Evolutionary conservation across 306 rosid species (phyloP).

Genomic region (Crotalaria pallida): DNA sequence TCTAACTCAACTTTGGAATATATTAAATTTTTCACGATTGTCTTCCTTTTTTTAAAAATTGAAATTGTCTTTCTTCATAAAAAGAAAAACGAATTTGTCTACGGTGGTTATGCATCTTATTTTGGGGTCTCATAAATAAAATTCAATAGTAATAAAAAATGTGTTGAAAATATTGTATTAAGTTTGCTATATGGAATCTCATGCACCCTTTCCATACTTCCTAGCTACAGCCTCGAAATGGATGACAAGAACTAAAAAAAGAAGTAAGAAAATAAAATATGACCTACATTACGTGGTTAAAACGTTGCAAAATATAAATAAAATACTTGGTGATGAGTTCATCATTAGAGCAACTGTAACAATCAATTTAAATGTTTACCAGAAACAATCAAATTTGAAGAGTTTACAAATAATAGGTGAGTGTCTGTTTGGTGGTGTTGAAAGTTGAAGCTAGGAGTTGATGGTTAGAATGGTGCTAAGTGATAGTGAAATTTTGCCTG

Average conservation of each 20-base stretch:
- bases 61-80: too few relatives aligned
- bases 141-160: too few relatives aligned
- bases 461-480: constrained; percentile 16
- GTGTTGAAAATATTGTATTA: too few relatives aligned
- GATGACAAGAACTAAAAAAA: neutral
- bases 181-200: too few relatives aligned
- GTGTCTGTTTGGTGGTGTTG: constrained; percentile 21
- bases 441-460: constrained; percentile 14
- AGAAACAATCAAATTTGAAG: constrained; percentile 22
- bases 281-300: neutral
- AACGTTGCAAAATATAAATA: neutral
- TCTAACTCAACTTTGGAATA: too few relatives aligned
- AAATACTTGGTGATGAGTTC: neutral
- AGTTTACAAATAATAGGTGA: constrained; percentile 10
- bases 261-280: neutral
- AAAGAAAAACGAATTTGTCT: too few relatives aligned
- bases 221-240: neutral
- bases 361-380: constrained; percentile 19
- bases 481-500: constrained; percentile 13
- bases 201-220: neutral
- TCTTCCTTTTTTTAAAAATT: too few relatives aligned
- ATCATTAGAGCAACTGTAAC: constrained; percentile 14
- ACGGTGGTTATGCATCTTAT: too few relatives aligned
- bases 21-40: too few relatives aligned
- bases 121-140: too few relatives aligned